Evolutionary conservation across 2,329 filamentous ascomycete genomes (phyloP).

Genomic region (Neonectria neomacrospora): DNA sequence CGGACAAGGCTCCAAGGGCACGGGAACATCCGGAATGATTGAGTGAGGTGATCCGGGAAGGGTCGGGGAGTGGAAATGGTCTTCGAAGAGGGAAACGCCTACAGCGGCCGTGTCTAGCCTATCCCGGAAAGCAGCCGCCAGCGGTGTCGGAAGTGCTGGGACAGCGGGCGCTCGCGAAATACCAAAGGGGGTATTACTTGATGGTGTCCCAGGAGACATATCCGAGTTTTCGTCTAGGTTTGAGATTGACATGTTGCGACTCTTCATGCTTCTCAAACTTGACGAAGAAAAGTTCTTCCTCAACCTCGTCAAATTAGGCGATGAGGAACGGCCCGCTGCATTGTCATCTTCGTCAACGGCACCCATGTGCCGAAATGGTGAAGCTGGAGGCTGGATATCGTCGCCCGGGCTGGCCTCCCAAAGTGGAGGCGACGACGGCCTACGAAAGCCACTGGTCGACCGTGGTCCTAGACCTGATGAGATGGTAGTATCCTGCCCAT

Average conservation of each 20-base stretch:
- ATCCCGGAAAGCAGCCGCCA: constrained; percentile 70
- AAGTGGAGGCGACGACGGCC: constrained; percentile 42
- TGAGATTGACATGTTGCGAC: constrained; percentile 76
- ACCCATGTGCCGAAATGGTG: constrained; percentile 49
- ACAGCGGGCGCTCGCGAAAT: constrained; percentile 61
- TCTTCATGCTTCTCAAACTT: constrained; percentile 76
- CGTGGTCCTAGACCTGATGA: constrained; percentile 22
- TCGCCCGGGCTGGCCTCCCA: constrained; percentile 46
- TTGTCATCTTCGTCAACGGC: constrained; percentile 52
- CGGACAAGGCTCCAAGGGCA: constrained; percentile 89
- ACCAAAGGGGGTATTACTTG: constrained; percentile 71
- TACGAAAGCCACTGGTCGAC: constrained; percentile 25
- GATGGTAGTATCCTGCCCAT: constrained; percentile 21
- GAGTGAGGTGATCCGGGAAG: constrained; percentile 74
- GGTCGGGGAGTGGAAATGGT: constrained; percentile 76
- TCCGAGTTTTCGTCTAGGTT: constrained; percentile 72
- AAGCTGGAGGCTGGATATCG: constrained; percentile 38
- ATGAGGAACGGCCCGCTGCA: constrained; percentile 58
- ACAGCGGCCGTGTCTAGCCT: constrained; percentile 66
- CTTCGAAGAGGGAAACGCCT: constrained; percentile 85
- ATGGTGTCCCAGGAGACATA: constrained; percentile 78
- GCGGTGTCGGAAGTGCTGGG: constrained; percentile 75
- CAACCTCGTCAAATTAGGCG: constrained; percentile 62
- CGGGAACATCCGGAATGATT: constrained; percentile 72
- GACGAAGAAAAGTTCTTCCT: constrained; percentile 77